These are phyloP conservation scores for Magnusiomyces sp. DNA, from an alignment of 1,139 yeast genomes.

Conservation along the genomic window DNA sequence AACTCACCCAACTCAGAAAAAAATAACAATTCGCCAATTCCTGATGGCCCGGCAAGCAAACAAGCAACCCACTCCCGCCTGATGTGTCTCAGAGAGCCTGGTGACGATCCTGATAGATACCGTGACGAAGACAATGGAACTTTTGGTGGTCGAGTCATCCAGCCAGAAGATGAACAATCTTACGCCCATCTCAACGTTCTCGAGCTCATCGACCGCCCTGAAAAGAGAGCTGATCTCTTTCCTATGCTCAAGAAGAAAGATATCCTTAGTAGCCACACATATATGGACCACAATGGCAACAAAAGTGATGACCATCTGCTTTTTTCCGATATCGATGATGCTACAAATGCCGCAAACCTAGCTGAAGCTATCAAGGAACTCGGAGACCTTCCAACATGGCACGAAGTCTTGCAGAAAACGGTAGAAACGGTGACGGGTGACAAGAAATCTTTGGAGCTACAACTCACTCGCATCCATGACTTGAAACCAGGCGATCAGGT, in stretches of 20 bases:
- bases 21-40: too few relatives aligned
- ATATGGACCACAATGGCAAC: too few relatives aligned
- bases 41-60: too few relatives aligned
- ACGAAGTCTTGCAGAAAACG: slow-evolving; percentile 5
- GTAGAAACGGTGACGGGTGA: too few relatives aligned
- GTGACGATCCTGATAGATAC: slow-evolving; percentile 4
- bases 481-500: slow-evolving; percentile 24
- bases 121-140: slow-evolving; percentile 6
- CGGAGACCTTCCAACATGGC: slow-evolving; percentile 7
- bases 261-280: neutral
- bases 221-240: slow-evolving; percentile 5
- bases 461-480: slow-evolving; percentile 24
- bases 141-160: slow-evolving; percentile 13
- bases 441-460: slow-evolving; percentile 25
- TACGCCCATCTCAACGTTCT: slow-evolving; percentile 11
- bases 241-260: slow-evolving; percentile 4
- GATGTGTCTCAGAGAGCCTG: neutral
- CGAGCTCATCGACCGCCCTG: slow-evolving; percentile 11
- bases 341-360: slow-evolving; percentile 7
- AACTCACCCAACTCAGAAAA: too few relatives aligned
- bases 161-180: slow-evolving; percentile 9
- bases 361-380: slow-evolving; percentile 6
- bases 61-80: too few relatives aligned
- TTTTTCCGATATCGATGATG: slow-evolving; percentile 7
- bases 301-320: too few relatives aligned